phyloP scores from a whole-genome alignment of 2,329 filamentous ascomycete species.

The Claviceps paspali region DNA sequence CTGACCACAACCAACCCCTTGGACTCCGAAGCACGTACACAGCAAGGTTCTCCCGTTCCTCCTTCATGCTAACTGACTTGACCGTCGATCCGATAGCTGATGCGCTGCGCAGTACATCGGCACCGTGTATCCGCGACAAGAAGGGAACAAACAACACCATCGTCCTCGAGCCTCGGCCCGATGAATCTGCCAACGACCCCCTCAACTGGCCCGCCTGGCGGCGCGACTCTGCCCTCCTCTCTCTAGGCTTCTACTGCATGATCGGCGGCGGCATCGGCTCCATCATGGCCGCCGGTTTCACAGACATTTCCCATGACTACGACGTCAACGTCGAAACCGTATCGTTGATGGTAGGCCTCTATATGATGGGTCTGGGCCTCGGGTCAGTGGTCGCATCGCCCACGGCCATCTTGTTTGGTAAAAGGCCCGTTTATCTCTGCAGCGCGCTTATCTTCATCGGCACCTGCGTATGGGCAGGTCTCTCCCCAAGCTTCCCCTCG shows the following conservation, averaged over 20 bases:
- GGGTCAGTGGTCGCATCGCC: constrained; percentile 80
- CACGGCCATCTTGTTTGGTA: constrained; percentile 81
- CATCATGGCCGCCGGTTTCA: not conserved
- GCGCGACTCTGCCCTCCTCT: constrained; percentile 64
- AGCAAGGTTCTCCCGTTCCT: too few relatives aligned
- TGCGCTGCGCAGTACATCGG: too few relatives aligned
- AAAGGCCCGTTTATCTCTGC: constrained; percentile 75
- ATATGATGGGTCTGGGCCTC: constrained; percentile 33
- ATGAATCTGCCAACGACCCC: constrained; percentile 80
- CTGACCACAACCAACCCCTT: constrained; percentile 9
- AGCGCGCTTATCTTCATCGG: constrained; percentile 63
- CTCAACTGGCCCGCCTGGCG: constrained; percentile 81
- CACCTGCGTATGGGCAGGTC: constrained; percentile 42
- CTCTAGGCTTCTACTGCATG: constrained; percentile 84
- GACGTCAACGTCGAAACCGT: too few relatives aligned
- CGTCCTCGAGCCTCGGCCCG: constrained; percentile 81
- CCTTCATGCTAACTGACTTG: constrained; percentile 4
- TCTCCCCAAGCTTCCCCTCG: constrained; percentile 15
- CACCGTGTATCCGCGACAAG: constrained; percentile 25
- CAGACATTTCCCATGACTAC: too few relatives aligned
- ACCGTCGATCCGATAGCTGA: too few relatives aligned
- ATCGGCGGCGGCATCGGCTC: constrained; percentile 81
- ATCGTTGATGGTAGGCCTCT: too few relatives aligned
- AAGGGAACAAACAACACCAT: constrained; percentile 72
- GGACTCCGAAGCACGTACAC: constrained; percentile 7